These are phyloP conservation scores for Yarrowia osloensis DNA, from an alignment of 805 yeast species.

Conservation along the genomic window DNA sequence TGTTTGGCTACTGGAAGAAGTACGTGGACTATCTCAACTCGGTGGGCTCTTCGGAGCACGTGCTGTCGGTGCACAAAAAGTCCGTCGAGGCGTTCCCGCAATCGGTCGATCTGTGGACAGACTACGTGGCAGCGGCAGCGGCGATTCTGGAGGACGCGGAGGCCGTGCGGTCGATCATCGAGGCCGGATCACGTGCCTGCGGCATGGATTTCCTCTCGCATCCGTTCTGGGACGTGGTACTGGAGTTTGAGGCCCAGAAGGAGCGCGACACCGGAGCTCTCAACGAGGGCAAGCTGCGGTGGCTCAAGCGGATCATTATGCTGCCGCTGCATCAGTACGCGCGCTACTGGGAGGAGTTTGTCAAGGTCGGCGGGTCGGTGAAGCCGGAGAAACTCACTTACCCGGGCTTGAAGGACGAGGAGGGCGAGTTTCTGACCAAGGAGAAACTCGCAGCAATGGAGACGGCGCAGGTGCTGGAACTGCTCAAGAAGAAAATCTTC, in stretches of 20 bases:
- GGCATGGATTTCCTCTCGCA: slow-evolving; percentile 79
- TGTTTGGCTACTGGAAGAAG: slow-evolving; percentile 49
- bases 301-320: slow-evolving; percentile 40
- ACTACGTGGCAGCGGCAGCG: slow-evolving; percentile 34
- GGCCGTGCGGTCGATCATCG: slow-evolving; percentile 43
- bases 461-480: slow-evolving; percentile 31
- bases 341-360: slow-evolving; percentile 57
- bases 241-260: slow-evolving; percentile 56
- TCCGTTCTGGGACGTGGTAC: slow-evolving; percentile 76
- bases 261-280: slow-evolving; percentile 47
- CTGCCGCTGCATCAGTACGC: slow-evolving; percentile 89
- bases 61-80: slow-evolving; percentile 34
- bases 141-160: slow-evolving; percentile 29
- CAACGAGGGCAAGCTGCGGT: slow-evolving; percentile 38
- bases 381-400: background rate
- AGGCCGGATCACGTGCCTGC: slow-evolving; percentile 51
- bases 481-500: slow-evolving; percentile 43
- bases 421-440: slow-evolving; percentile 29
- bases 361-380: background rate
- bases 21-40: slow-evolving; percentile 41
- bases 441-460: slow-evolving; percentile 21
- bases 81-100: slow-evolving; percentile 43
- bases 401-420: background rate
- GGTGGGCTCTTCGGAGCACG: slow-evolving; percentile 36
- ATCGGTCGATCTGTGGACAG: slow-evolving; percentile 42